Percentiles rank a stretch among this genome's conserved stretches.
Evolutionary conservation across 805 yeast genomes (phyloP).

Genomic region (Candida piceae): DNA sequence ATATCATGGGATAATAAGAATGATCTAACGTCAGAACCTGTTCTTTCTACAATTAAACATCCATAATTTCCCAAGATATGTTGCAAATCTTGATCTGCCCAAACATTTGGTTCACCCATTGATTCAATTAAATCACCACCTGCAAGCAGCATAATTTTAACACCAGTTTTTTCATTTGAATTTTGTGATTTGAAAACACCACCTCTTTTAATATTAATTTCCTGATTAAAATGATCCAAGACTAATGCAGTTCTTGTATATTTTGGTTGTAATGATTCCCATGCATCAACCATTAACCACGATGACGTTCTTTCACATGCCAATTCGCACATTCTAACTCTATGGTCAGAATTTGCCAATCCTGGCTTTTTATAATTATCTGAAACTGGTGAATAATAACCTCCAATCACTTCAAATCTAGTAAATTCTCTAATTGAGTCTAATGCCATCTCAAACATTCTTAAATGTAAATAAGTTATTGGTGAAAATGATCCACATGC

Average conservation of each 20-base stretch:
- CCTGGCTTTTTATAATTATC: conserved; percentile 94
- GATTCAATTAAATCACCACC: conserved; percentile 97
- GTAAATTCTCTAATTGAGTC: conserved; percentile 91
- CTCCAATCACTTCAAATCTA: conserved; percentile 92
- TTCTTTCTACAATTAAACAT: conserved; percentile 92
- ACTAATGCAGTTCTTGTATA: conserved; percentile 95
- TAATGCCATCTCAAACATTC: conserved; percentile 99
- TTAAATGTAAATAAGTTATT: conserved; percentile 84
- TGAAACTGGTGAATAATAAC: conserved; percentile 90
- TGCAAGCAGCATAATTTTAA: conserved; percentile 90
- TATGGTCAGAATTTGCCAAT: conserved; percentile 78
- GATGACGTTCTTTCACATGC: conserved; percentile 96
- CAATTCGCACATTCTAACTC: conserved; percentile 96
- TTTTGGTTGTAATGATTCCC: conserved; percentile 91
- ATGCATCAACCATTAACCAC: conserved; percentile 99
- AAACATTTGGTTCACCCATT: conserved; percentile 99
- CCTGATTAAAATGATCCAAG: conserved; percentile 93
- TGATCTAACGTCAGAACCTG: conserved; percentile 92
- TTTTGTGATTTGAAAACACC: conserved; percentile 66
- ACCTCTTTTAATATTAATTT: conserved; percentile 83
- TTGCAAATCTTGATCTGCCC: conserved; percentile 95
- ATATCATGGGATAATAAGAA: conserved; percentile 91
- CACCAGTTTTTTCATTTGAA: conserved; percentile 54
- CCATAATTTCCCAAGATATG: conserved; percentile 96
- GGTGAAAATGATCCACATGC: conserved; percentile 98